A percentile compares a stretch with the other conserved stretches of the same genome.
These are phyloP conservation scores for Boletus insuetus DNA, from an alignment of 768 basidiomycete genomes.

Conservation along the genomic window DNA sequence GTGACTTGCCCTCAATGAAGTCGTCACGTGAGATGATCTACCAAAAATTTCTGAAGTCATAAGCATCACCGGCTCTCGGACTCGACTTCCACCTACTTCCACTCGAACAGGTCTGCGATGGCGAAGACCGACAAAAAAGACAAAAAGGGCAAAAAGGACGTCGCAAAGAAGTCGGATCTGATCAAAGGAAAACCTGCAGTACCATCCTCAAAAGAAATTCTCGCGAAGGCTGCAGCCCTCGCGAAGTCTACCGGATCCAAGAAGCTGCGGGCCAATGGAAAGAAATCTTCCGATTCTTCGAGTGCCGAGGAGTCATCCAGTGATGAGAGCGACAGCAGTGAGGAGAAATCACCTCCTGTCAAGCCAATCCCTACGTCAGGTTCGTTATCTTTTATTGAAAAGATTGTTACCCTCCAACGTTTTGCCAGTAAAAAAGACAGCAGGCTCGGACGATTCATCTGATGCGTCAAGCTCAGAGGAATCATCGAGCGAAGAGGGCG, in stretches of 20 bases:
- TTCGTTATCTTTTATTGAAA: not conserved
- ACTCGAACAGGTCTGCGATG: slow-evolving; percentile 26
- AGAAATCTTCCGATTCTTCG: slow-evolving; percentile 1
- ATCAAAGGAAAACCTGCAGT: slow-evolving; percentile 8
- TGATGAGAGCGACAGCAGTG: slow-evolving; percentile 6
- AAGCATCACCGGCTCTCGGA: not conserved
- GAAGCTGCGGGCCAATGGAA: not conserved
- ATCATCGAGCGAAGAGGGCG: slow-evolving; percentile 10
- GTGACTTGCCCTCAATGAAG: slow-evolving; percentile 25
- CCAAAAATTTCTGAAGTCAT: slow-evolving; percentile 15
- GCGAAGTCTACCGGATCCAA: slow-evolving; percentile 9
- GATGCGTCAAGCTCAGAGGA: slow-evolving; percentile 11
- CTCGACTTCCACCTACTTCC: not conserved
- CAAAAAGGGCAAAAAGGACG: slow-evolving; percentile 24
- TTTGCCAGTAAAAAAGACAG: slow-evolving; percentile 1
- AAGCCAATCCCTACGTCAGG: not conserved
- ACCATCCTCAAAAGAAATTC: slow-evolving; percentile 41
- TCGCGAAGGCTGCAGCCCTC: slow-evolving; percentile 39
- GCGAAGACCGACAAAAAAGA: slow-evolving; percentile 39
- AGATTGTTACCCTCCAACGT: no score
- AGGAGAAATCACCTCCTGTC: not conserved
- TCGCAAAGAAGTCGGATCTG: slow-evolving; percentile 33
- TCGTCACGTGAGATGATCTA: slow-evolving; percentile 22
- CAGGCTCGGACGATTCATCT: not conserved
- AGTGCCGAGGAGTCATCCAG: slow-evolving; percentile 7